phyloP scores from a whole-genome alignment of 805 yeast genomes.

The Saturnispora kantuleensis region DNA sequence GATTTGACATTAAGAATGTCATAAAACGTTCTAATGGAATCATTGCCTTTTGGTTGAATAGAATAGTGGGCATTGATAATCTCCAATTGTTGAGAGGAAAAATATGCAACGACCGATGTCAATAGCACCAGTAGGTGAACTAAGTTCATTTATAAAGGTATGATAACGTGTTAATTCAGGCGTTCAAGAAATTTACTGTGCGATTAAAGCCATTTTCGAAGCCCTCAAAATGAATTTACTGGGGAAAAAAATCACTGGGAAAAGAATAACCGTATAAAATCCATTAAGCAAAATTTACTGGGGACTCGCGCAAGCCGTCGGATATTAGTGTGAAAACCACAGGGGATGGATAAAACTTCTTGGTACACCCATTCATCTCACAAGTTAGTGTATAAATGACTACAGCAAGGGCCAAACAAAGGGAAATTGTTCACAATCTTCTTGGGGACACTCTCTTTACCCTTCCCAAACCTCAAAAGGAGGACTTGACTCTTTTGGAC shows the following conservation, averaged over 20 bases:
- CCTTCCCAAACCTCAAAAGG: conserved; percentile 2
- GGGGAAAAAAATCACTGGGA: too few relatives aligned
- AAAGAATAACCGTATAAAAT: too few relatives aligned
- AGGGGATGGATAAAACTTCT: background rate
- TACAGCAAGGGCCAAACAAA: conserved; percentile 1
- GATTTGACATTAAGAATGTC: conserved; percentile 15
- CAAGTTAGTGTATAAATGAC: background rate
- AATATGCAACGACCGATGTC: conserved; percentile 8
- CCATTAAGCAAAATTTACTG: too few relatives aligned
- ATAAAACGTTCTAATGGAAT: conserved; percentile 10
- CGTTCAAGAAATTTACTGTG: too few relatives aligned
- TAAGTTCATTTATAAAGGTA: background rate
- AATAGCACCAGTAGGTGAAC: conserved; percentile 3
- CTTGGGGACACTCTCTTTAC: conserved; percentile 2
- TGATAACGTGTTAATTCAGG: background rate
- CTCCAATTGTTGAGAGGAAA: conserved; percentile 11
- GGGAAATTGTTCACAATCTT: conserved; percentile 6
- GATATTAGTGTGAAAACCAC: too few relatives aligned
- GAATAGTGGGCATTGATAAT: conserved; percentile 11
- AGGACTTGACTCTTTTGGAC: conserved; percentile 28
- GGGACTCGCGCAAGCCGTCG: too few relatives aligned
- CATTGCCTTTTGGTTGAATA: conserved; percentile 10
- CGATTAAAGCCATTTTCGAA: too few relatives aligned
- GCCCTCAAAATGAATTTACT: too few relatives aligned
- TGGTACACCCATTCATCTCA: background rate